These are phyloP conservation scores for Epichloe aotearoae DNA, from an alignment of 2,329 filamentous ascomycete genomes.

Conservation along the genomic window DNA sequence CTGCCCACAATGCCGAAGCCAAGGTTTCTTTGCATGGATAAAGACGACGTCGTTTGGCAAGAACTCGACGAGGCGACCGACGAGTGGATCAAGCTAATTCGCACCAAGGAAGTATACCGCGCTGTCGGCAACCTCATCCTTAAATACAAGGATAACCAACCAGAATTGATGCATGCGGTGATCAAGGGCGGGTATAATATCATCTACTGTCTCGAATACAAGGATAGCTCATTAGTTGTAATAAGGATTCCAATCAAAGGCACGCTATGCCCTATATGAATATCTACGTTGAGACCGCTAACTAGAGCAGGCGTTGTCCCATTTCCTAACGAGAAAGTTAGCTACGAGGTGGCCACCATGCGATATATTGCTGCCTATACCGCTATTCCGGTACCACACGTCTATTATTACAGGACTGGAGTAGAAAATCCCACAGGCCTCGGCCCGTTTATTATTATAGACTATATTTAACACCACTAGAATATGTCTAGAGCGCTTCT, in stretches of 20 bases:
- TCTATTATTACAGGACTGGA: slow-evolving; percentile 18
- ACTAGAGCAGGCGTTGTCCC: slow-evolving; percentile 7
- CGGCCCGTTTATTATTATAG: slow-evolving; percentile 26
- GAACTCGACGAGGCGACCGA: too few species aligned
- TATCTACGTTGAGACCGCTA: slow-evolving; percentile 14
- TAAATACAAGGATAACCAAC: too few species aligned
- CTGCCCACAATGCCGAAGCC: too few species aligned
- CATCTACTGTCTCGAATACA: slow-evolving; percentile 2
- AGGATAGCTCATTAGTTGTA: not conserved
- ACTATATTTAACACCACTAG: slow-evolving; percentile 18
- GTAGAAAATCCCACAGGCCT: slow-evolving; percentile 19
- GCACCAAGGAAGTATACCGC: too few species aligned
- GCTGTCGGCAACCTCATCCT: too few species aligned
- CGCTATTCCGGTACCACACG: slow-evolving; percentile 20
- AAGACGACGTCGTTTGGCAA: too few species aligned
- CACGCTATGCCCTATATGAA: slow-evolving; percentile 14
- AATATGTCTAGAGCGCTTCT: slow-evolving; percentile 17
- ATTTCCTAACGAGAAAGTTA: slow-evolving; percentile 21
- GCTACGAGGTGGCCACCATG: slow-evolving; percentile 22
- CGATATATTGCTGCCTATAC: slow-evolving; percentile 19
- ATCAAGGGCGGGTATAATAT: slow-evolving; percentile 2
- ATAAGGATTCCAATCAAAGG: slow-evolving; percentile 1
- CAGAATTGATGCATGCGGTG: too few species aligned
- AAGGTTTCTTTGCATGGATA: too few species aligned
- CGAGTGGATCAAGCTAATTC: too few species aligned